phyloP scores from a whole-genome alignment of 805 yeast species.

The Jamesozyma piceae region DNA sequence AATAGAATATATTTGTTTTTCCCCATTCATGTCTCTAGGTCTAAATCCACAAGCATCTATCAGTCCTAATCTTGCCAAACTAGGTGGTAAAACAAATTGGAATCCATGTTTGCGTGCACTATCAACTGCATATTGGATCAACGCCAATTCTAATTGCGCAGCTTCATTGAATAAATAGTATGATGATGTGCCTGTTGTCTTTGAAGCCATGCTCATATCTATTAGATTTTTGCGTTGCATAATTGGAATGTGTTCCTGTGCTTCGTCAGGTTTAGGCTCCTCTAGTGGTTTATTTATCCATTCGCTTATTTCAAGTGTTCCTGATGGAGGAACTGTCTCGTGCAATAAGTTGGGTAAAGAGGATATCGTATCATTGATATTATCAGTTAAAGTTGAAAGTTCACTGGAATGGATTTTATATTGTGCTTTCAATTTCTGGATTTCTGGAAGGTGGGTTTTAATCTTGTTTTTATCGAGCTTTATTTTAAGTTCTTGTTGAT shows the following conservation, averaged over 20 bases:
- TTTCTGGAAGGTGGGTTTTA: conserved; percentile 4
- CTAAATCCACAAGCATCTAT: conserved; percentile 88
- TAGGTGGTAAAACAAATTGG: conserved; percentile 68
- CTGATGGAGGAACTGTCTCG: conserved; percentile 34
- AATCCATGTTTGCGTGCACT: conserved; percentile 65
- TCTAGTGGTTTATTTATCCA: conserved; percentile 37
- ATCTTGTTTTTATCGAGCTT: conserved; percentile 14
- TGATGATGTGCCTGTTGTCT: conserved; percentile 74
- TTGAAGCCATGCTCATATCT: conserved; percentile 64
- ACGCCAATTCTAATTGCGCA: conserved; percentile 81
- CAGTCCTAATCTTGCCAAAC: conserved; percentile 68
- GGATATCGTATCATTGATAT: conserved; percentile 35
- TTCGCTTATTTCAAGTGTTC: conserved; percentile 37
- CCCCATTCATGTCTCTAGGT: conserved; percentile 82
- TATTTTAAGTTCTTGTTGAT: conserved; percentile 21
- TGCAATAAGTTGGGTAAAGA: conserved; percentile 57
- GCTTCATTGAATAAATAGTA: conserved; percentile 79
- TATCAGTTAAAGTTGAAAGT: conserved; percentile 28
- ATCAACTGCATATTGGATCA: conserved; percentile 66
- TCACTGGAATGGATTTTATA: conserved; percentile 15
- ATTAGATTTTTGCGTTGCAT: conserved; percentile 57
- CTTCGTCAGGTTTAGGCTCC: conserved; percentile 7
- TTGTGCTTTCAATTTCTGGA: conserved; percentile 20
- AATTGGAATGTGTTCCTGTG: conserved; percentile 61
- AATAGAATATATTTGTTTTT: conserved; percentile 72